Percentiles rank a stretch among this genome's conserved stretches.
These are phyloP conservation scores for Phyllosticta citrichinensis DNA, from an alignment of 2,329 filamentous ascomycete genomes.

Conservation along the genomic window DNA sequence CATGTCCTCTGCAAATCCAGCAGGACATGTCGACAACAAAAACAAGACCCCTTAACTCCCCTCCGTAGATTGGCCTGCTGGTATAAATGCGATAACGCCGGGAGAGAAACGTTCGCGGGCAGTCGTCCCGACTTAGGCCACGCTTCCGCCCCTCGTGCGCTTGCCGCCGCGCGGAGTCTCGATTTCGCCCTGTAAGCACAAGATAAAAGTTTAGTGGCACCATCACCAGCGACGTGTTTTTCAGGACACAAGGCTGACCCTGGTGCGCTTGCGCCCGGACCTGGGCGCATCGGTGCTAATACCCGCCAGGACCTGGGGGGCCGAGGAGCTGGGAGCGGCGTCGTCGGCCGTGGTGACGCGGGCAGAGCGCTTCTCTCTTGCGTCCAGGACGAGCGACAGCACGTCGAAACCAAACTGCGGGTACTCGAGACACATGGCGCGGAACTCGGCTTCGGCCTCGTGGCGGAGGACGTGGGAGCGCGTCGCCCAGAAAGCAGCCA, in stretches of 20 bases:
- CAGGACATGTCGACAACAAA: too few species aligned
- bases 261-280: neutral
- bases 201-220: neutral
- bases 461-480: conserved; percentile 70
- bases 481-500: conserved; percentile 85
- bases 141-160: neutral
- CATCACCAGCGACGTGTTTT: neutral
- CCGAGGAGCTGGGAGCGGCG: neutral
- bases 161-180: neutral
- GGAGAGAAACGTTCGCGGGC: neutral
- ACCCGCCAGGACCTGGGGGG: neutral
- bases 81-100: neutral
- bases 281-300: neutral
- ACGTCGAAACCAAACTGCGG: conserved; percentile 92
- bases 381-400: conserved; percentile 52
- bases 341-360: neutral
- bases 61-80: neutral
- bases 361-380: conserved; percentile 34
- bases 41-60: too few species aligned
- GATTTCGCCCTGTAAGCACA: neutral
- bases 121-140: neutral
- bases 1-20: too few species aligned
- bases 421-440: conserved; percentile 72
- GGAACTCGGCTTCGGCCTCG: conserved; percentile 81
- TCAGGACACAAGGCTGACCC: neutral